Evolutionary conservation across 78 protist genomes (phyloP), one percentile per base, ranked within the genome.

Genomic region (Acrasis kona): DNA sequence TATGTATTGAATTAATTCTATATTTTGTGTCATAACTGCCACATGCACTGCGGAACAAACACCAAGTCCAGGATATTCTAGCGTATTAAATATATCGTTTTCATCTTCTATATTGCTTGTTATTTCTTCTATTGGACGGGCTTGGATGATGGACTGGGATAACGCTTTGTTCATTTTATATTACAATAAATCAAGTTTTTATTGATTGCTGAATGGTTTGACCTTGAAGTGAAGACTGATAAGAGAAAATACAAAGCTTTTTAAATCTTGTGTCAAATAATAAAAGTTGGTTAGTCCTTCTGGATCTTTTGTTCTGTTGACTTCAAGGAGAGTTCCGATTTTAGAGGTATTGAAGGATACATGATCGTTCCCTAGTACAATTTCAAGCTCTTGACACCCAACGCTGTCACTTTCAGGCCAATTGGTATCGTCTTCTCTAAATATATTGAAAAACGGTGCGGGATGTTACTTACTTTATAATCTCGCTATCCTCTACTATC

Each of bases 221-320:
- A 89, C 92, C 89, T 91, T 93, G 91, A 96, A 96, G 80, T 96
- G 99, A 39, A 96, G 79, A 34, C 85, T 81, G 58, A 94, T 93
- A 10, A 92, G 74, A 9, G 97, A 80, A 78, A 94, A 89, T 35
- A 95, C 98, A 12, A 96, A 61, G 81, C 96, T 87, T 64, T 91
- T 92, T 31, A 96, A 68, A 65, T 96, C 99, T 83, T 94, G 80
- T 67, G 27, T 67, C 12, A 96, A 75, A 82, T 92, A 96, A 87
- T 93, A 95, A 80, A 95, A 95, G 27, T 78, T 80, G 34, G 87
- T 79, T 50, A 96, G 89, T 12, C 98, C 99, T 28, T 95, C 98
- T 8, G 98, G 97, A 65, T 96, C 99, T 73, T 88, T 68, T 61
- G 80, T 3, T 58, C 74, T 73, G 1, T 64, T 0, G 72, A 58